phyloP scores from a whole-genome alignment of 176 grass and related monocot species.

The Miscanthus lutarioriparius region DNA sequence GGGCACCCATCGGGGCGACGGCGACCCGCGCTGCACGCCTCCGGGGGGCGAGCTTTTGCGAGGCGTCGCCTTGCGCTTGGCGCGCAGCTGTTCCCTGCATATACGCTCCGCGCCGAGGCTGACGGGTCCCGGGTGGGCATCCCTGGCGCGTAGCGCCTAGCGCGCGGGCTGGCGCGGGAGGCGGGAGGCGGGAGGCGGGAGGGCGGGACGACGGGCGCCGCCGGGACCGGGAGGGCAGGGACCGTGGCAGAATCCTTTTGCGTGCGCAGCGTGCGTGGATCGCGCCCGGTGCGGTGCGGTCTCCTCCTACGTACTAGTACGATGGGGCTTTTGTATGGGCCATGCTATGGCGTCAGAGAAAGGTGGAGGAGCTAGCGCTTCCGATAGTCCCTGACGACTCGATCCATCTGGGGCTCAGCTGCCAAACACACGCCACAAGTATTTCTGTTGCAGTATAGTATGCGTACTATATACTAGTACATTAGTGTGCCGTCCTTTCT shows the following conservation, averaged over 20 bases:
- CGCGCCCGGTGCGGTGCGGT: neutral
- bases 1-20: neutral
- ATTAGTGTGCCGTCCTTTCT: neutral
- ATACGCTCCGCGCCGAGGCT: neutral
- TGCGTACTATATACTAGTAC: too few relatives aligned
- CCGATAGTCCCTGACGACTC: neutral
- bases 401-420: neutral
- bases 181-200: too few relatives aligned
- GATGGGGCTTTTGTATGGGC: neutral
- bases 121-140: neutral
- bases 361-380: neutral
- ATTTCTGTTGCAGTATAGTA: neutral
- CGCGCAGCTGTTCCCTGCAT: constrained; percentile 37
- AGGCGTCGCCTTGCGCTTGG: constrained; percentile 57
- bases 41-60: constrained; percentile 38
- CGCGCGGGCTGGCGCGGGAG: too few relatives aligned
- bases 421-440: neutral
- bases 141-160: neutral
- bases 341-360: neutral
- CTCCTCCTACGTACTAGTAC: too few relatives aligned
- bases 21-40: constrained; percentile 6
- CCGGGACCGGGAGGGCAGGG: neutral
- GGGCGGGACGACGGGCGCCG: neutral
- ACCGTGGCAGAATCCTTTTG: neutral
- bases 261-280: neutral